Evolutionary conservation across 2,329 filamentous ascomycete genomes (phyloP), one percentile per base, ranked within the genome.

Genomic region (Emericellopsis cladophorae): DNA sequence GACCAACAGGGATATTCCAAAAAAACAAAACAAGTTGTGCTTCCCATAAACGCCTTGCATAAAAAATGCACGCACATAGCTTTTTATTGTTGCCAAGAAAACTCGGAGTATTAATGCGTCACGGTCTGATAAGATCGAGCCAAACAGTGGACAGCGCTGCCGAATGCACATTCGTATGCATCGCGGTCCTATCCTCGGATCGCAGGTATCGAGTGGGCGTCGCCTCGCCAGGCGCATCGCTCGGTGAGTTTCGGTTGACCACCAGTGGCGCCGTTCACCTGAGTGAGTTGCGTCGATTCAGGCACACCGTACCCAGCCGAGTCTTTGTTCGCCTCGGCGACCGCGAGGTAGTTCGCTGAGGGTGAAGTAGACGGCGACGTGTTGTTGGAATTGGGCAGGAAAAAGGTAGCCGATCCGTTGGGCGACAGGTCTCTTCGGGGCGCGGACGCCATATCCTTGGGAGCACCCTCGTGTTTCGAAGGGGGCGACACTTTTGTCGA

Each of bases 401-500:
- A 9, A 14, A 12, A 24, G 22, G 16, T 23, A 11, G 31, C 32
- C 31, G 34, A 16, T 26, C 37, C 35, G 22, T 16, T 15, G 6
- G n/a, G 3, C n/a, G 32, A 14, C 31, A 18, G 36, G 7, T 15
- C 21, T 11, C 10, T 36, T 18, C 21, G 22, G 21, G 36, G 23
- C 29, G 31, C 23, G 9, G 41, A 23, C 14, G 36, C 31, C 29
- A 39, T 21, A 7, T 42, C 33, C 16, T 31, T 31, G 29, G 32
- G 14, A 15, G 40, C 21, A 6, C 43, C 65, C 33, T 66, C 71
- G 40, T 75, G 71, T 49, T 64, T 70, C 53, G 40, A 65, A 61
- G 26, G 72, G 66, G 43, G 65, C 71, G 66, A 64, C 52, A 73
- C 72, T 54, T 76, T 76, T 15, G 74, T 76, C 26, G 26, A 29